phyloP scores from a whole-genome alignment of 805 yeast genomes.

The Myxozyma neotropica region DNA sequence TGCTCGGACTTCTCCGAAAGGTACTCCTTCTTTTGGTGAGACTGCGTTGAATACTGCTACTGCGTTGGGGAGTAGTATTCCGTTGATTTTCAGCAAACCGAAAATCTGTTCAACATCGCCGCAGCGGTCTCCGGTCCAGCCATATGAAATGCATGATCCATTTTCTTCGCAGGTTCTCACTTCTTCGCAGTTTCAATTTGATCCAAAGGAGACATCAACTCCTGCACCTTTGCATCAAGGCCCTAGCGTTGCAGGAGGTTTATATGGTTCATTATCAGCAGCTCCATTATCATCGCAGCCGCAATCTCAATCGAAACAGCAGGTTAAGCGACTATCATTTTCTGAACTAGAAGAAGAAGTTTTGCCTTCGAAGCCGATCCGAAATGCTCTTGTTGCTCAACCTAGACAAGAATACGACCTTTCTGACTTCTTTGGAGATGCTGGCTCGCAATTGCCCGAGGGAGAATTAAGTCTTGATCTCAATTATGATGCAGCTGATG shows the following conservation, averaged over 20 bases:
- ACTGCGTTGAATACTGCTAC: neutral
- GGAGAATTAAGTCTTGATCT: constrained; percentile 2
- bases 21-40: neutral
- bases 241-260: neutral
- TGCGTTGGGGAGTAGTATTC: neutral
- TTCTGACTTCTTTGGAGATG: neutral
- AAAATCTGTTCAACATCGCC: neutral
- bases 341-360: constrained; percentile 5
- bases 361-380: constrained; percentile 4
- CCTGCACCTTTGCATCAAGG: neutral
- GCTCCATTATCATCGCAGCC: neutral
- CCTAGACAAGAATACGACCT: neutral
- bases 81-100: constrained; percentile 1
- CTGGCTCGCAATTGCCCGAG: neutral
- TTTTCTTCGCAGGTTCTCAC: neutral
- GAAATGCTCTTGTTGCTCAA: neutral
- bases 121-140: neutral
- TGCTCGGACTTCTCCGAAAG: neutral
- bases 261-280: neutral
- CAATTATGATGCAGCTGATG: neutral
- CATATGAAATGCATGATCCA: neutral
- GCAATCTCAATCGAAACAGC: neutral
- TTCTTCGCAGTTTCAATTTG: constrained; percentile 12
- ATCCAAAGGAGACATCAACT: constrained; percentile 13
- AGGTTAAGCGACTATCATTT: neutral